Evolutionary conservation across 148 eudicot genomes (phyloP), one percentile per base, ranked within the genome.

Genomic region (Cornus suecica): DNA sequence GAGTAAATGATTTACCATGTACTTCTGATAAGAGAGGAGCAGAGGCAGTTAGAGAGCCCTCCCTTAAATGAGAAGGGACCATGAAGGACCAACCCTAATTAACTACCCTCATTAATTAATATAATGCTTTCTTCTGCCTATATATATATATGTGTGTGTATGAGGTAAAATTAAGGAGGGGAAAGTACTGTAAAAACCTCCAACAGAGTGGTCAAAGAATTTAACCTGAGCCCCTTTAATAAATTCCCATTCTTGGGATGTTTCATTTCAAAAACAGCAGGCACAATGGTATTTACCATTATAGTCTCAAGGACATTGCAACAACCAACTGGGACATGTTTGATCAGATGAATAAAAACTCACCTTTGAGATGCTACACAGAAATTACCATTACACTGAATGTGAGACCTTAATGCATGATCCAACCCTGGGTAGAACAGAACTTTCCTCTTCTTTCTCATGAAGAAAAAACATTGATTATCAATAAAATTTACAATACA

Each of bases 281-380:
- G 0, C 15, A 48, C 54, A 11, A 13, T 48, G 15, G 54, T 48
- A 48, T 2, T 48, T 48, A 7, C 15, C 54, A 48, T 48, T 48
- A 48, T 11, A 48, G 54, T 13, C 54, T 0, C 54, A 48, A 48
- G 54, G 20, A 11, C 54, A 48, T 15, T 48, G 54, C 54, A 48
- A 10, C 54, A 56, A 56, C 62, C 24, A 56, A 15, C 16, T 15
- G 54, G 14, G 54, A 15, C 16, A 6, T 48, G 64, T 60, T 60
- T 60, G 64, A 65, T 24, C 28, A 28, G 30, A 24, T 54, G 48
- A 60, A 71, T 23, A 10, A 48, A 27, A n/a, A 72, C n/a, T 72
- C 66, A 72, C 68, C 76, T 62, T 30, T 37, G 56, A 73, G 32
- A 24, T 62, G 32, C 68, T 51, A 61, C 20, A 62, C 15, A 34